phyloP scores from a whole-genome alignment of 73 alveolate genomes.

The Paramecium bursaria region DNA sequence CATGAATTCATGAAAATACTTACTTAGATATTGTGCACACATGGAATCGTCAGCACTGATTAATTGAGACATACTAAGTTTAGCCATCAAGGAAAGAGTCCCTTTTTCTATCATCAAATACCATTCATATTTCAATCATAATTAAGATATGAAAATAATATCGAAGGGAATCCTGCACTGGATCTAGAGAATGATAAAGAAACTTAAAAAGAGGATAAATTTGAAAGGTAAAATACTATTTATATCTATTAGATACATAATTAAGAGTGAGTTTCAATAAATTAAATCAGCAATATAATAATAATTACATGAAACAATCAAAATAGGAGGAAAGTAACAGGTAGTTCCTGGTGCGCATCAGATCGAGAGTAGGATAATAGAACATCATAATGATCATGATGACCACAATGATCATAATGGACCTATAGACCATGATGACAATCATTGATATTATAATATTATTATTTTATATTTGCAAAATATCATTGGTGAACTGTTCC shows the following conservation, averaged over 20 bases:
- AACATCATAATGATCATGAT: not conserved
- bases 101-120: slow-evolving; percentile 23
- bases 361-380: slow-evolving; percentile 19
- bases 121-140: slow-evolving; percentile 45
- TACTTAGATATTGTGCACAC: slow-evolving; percentile 42
- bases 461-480: not conserved
- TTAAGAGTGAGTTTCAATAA: not conserved
- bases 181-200: slow-evolving; percentile 39
- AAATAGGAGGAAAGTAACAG: not conserved
- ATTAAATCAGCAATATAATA: not conserved
- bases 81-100: slow-evolving; percentile 52
- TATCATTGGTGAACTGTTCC: not conserved
- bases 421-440: not conserved
- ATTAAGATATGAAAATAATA: slow-evolving; percentile 36
- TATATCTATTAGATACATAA: slow-evolving; percentile 29
- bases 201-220: slow-evolving; percentile 19
- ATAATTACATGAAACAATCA: not conserved
- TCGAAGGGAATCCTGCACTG: not conserved
- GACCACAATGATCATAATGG: too few species aligned
- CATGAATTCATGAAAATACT: slow-evolving; percentile 37
- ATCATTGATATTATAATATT: too few species aligned
- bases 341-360: not conserved
- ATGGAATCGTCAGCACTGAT: slow-evolving; percentile 34
- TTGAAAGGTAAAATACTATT: slow-evolving; percentile 28
- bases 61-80: slow-evolving; percentile 47